A percentile compares a stretch with the other conserved stretches of the same genome.
These are phyloP conservation scores for Stachybotrys elegans DNA, from an alignment of 2,329 filamentous ascomycete genomes.

Conservation along the genomic window DNA sequence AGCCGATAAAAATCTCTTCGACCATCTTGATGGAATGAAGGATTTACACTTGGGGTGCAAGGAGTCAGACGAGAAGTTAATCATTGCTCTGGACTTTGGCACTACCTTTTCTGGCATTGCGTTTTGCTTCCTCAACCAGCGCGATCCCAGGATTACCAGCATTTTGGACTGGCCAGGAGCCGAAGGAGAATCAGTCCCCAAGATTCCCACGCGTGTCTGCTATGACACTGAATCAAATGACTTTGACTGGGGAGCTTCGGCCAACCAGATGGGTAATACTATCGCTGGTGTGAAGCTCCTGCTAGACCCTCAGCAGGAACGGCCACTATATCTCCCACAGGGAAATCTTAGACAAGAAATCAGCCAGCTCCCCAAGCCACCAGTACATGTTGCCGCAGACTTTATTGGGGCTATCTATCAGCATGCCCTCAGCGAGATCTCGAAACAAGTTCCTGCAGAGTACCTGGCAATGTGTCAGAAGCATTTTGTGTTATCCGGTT, in stretches of 20 bases:
- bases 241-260: constrained; percentile 11
- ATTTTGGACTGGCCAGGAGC: constrained; percentile 14
- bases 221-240: constrained; percentile 5
- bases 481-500: constrained; percentile 12
- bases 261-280: constrained; percentile 2
- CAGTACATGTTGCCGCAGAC: constrained; percentile 12
- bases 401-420: constrained; percentile 9
- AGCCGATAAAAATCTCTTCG: background rate
- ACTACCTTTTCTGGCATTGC: constrained; percentile 13
- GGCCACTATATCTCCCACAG: constrained; percentile 8
- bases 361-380: constrained; percentile 9
- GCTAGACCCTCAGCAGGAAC: constrained; percentile 10
- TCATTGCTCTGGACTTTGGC: constrained; percentile 13
- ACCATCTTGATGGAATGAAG: background rate
- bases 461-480: constrained; percentile 11
- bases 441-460: constrained; percentile 7
- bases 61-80: constrained; percentile 6
- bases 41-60: background rate
- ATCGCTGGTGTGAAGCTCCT: constrained; percentile 14
- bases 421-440: constrained; percentile 10
- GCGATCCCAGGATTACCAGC: constrained; percentile 7
- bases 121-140: constrained; percentile 10
- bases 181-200: constrained; percentile 6
- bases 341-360: constrained; percentile 3
- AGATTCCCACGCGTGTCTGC: constrained; percentile 13